These are phyloP conservation scores for Grosmannia serpens DNA, from an alignment of 2,329 filamentous ascomycete genomes.

Conservation along the genomic window DNA sequence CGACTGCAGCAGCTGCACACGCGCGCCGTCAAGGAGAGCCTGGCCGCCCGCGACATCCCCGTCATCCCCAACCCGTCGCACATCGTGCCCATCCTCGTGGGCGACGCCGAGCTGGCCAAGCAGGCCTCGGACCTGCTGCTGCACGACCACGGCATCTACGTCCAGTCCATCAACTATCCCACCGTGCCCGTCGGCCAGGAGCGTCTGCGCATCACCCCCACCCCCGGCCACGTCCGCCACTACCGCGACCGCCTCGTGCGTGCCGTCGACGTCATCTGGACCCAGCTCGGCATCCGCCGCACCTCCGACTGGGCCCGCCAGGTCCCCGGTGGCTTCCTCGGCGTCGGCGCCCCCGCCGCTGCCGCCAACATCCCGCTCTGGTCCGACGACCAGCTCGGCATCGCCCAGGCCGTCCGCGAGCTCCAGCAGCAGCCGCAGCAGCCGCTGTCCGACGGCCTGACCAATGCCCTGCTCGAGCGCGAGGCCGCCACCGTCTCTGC, in stretches of 20 bases:
- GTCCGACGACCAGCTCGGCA: conserved; percentile 78
- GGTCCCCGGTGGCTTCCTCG: conserved; percentile 70
- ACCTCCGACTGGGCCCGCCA: conserved; percentile 84
- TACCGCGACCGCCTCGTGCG: conserved; percentile 77
- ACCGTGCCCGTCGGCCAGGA: conserved; percentile 98
- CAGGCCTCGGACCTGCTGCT: conserved; percentile 85
- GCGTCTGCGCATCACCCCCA: conserved; percentile 88
- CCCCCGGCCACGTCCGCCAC: conserved; percentile 77
- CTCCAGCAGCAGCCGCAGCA: conserved; percentile 23
- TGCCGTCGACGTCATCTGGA: conserved; percentile 82
- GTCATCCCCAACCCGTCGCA: conserved; percentile 97
- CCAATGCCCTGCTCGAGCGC: conserved; percentile 47
- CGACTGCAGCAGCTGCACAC: conserved; percentile 93
- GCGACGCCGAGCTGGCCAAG: conserved; percentile 87
- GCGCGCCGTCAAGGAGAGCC: conserved; percentile 77
- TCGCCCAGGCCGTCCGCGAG: conserved; percentile 54
- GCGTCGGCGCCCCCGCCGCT: conserved; percentile 65
- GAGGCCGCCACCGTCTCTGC: conserved; percentile 21
- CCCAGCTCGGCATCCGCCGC: conserved; percentile 77
- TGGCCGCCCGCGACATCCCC: conserved; percentile 72
- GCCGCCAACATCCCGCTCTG: conserved; percentile 64
- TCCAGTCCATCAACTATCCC: conserved; percentile 98
- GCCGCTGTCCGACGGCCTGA: conserved; percentile 31
- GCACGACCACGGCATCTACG: conserved; percentile 84
- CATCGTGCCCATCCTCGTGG: conserved; percentile 88